A percentile compares a stretch with the other conserved stretches of the same genome.
phyloP scores from a whole-genome alignment of 1,284 basidiomycete species.

The Exobasidium rhododendri region DNA sequence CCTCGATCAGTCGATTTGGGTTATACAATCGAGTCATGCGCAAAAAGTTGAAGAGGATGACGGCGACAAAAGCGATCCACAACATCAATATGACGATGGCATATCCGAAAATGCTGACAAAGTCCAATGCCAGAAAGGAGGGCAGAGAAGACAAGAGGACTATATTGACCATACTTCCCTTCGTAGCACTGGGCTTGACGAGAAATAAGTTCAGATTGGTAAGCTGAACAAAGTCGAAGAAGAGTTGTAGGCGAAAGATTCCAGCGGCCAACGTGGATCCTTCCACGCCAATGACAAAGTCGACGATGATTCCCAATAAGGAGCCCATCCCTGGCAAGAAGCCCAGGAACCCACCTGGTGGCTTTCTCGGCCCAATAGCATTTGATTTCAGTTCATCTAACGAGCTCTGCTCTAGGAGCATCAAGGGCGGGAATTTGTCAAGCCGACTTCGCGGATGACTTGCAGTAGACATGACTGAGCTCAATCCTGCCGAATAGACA shows the following conservation, averaged over 20 bases:
- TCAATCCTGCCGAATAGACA: constrained; percentile 9
- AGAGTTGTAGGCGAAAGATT: constrained; percentile 37
- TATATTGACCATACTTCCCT: not conserved
- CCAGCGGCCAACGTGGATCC: constrained; percentile 40
- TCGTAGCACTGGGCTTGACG: constrained; percentile 18
- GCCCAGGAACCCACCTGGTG: constrained; percentile 36
- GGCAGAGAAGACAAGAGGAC: constrained; percentile 38
- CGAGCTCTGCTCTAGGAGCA: constrained; percentile 35
- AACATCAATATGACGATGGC: constrained; percentile 37
- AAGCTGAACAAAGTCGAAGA: constrained; percentile 44
- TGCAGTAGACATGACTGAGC: constrained; percentile 26
- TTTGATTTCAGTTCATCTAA: constrained; percentile 50
- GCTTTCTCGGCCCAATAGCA: constrained; percentile 42
- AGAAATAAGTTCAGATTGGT: constrained; percentile 39
- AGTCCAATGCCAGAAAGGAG: constrained; percentile 37
- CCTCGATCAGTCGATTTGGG: constrained; percentile 40
- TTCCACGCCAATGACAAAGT: constrained; percentile 46
- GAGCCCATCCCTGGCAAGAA: constrained; percentile 17
- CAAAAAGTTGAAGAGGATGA: constrained; percentile 33
- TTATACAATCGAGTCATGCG: constrained; percentile 39
- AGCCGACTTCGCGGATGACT: constrained; percentile 27
- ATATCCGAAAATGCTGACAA: constrained; percentile 43
- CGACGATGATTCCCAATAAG: constrained; percentile 41
- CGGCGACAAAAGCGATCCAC: constrained; percentile 31
- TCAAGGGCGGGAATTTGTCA: constrained; percentile 45